phyloP scores from a whole-genome alignment of 2,329 filamentous ascomycete species.

The Diaporthe sp. region DNA sequence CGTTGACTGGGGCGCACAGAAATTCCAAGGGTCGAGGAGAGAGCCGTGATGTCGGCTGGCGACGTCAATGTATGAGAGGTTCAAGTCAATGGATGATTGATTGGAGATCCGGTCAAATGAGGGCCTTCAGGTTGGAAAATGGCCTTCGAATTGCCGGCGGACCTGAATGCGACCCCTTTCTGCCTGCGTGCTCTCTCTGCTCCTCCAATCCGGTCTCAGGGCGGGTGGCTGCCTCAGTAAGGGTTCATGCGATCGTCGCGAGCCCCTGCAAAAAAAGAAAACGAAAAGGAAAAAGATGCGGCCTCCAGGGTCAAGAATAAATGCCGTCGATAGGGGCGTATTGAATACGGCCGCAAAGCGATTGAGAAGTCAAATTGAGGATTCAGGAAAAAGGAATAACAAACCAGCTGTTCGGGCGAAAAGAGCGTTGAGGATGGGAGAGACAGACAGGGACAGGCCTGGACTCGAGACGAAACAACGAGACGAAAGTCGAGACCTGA shows the following conservation, averaged over 20 bases:
- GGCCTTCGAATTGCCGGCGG: conserved; percentile 14
- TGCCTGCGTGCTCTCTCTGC: conserved; percentile 7
- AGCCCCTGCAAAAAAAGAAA: neutral
- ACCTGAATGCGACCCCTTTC: conserved; percentile 11
- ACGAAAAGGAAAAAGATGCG: neutral
- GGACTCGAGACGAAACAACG: conserved; percentile 14
- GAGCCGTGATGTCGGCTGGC: neutral
- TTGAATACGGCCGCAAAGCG: conserved; percentile 5
- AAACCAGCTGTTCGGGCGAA: conserved; percentile 35
- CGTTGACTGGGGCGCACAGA: neutral
- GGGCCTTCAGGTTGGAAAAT: neutral
- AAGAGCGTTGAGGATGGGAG: conserved; percentile 12
- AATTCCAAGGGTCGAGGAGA: neutral
- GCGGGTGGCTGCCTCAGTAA: neutral
- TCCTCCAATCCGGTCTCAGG: conserved; percentile 21
- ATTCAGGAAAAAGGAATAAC: conserved; percentile 31
- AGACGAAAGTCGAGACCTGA: conserved; percentile 32
- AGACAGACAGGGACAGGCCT: conserved; percentile 15
- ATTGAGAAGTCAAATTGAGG: neutral
- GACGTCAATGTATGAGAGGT: neutral
- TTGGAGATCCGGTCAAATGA: neutral
- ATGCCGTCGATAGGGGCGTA: conserved; percentile 4
- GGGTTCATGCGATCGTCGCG: neutral
- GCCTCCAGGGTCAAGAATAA: conserved; percentile 26
- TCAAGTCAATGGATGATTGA: neutral